Percentiles rank a stretch among this genome's conserved stretches.
These are phyloP conservation scores for Emmonsiellopsis sp. DNA, from an alignment of 2,329 filamentous ascomycete species.

Conservation along the genomic window DNA sequence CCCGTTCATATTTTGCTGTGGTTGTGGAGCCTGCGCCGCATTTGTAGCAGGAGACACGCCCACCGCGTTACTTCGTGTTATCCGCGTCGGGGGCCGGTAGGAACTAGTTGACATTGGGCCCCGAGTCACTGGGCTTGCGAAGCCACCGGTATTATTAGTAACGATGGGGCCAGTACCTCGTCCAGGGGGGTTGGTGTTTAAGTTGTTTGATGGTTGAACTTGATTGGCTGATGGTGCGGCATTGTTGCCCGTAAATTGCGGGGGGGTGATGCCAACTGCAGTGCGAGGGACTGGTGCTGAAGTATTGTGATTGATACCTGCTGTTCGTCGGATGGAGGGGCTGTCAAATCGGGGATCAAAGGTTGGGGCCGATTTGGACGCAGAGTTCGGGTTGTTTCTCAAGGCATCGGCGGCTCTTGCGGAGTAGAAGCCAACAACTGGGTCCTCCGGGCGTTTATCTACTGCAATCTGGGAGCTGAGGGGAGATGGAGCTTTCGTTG, in stretches of 20 bases:
- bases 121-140: constrained; percentile 9
- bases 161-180: not conserved
- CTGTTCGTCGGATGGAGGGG: constrained; percentile 81
- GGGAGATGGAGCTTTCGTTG: constrained; percentile 16
- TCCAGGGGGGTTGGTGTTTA: constrained; percentile 17
- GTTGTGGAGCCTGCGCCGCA: not conserved
- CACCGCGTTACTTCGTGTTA: constrained; percentile 4
- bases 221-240: constrained; percentile 2
- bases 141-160: not conserved
- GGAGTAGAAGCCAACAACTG: constrained; percentile 59
- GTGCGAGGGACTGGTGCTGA: constrained; percentile 60
- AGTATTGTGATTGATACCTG: constrained; percentile 71
- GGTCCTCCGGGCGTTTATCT: constrained; percentile 17
- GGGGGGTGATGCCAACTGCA: constrained; percentile 7
- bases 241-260: constrained; percentile 8
- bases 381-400: constrained; percentile 41
- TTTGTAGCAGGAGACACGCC: not conserved
- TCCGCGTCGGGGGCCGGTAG: constrained; percentile 3
- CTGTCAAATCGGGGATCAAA: constrained; percentile 71
- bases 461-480: constrained; percentile 18
- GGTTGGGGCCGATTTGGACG: constrained; percentile 38
- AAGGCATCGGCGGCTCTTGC: constrained; percentile 55
- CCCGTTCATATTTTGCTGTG: constrained; percentile 21
- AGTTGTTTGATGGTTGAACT: not conserved
- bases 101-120: constrained; percentile 21